Percentiles rank a stretch among this genome's conserved stretches.
These are phyloP conservation scores for Echinosophora koreensis DNA, from an alignment of 306 rosid species.

Conservation along the genomic window DNA sequence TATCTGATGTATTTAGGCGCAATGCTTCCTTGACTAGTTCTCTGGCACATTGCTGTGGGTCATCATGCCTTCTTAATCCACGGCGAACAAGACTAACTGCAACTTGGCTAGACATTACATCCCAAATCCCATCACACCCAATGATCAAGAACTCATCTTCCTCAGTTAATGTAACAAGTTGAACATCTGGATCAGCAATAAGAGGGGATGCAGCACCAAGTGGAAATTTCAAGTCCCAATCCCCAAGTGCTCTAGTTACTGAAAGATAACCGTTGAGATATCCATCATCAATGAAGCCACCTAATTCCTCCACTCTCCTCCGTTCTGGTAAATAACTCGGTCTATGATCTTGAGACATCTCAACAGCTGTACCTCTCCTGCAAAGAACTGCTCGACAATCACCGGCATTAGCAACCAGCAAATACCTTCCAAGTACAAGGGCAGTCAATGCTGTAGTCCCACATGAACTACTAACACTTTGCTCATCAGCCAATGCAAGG, in stretches of 20 bases:
- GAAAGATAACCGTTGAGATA: slow-evolving; percentile 75
- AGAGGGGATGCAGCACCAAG: slow-evolving; percentile 80
- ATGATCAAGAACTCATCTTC: slow-evolving; percentile 89
- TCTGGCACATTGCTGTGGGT: slow-evolving; percentile 80
- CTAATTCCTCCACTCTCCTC: slow-evolving; percentile 73
- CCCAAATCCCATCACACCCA: slow-evolving; percentile 96
- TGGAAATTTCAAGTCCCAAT: slow-evolving; percentile 81
- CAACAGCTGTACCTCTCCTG: slow-evolving; percentile 78
- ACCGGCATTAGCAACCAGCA: slow-evolving; percentile 92
- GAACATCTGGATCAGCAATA: slow-evolving; percentile 88
- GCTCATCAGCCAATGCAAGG: slow-evolving; percentile 77
- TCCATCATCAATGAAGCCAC: slow-evolving; percentile 64
- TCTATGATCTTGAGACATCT: slow-evolving; percentile 84
- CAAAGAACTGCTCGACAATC: slow-evolving; percentile 98
- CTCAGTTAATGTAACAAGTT: slow-evolving; percentile 64
- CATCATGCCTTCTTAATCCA: slow-evolving; percentile 81
- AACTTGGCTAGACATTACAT: slow-evolving; percentile 77
- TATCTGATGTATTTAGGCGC: slow-evolving; percentile 74
- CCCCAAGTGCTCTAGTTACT: slow-evolving; percentile 91
- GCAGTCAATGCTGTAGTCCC: slow-evolving; percentile 97
- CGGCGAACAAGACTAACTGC: slow-evolving; percentile 93
- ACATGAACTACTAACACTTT: slow-evolving; percentile 65
- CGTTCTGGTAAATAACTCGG: slow-evolving; percentile 68
- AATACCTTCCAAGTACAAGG: slow-evolving; percentile 79
- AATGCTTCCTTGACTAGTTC: slow-evolving; percentile 85